Conservation (phyloP, 108 stramenopile genomes). For the Nitzschia palea region DNA sequence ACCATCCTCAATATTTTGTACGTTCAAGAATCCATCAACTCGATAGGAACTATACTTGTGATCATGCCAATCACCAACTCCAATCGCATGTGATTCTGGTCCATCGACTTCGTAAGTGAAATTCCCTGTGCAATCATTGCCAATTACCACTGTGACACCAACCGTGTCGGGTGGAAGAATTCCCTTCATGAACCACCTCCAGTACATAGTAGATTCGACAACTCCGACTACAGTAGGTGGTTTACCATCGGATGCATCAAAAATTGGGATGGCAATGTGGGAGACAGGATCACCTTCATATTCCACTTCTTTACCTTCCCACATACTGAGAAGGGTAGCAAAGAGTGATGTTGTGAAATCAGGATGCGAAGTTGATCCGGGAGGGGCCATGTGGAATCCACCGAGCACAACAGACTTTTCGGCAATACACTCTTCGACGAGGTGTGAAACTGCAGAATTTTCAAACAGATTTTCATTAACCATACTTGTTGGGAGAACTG, state of each 20-base stretch:
- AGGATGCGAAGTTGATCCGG: background rate
- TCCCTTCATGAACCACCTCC: slow-evolving; percentile 32
- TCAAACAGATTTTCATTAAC: slow-evolving; percentile 2
- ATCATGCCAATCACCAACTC: slow-evolving; percentile 59
- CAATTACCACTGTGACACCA: slow-evolving; percentile 54
- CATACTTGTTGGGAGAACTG: slow-evolving; percentile 4
- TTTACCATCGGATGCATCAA: slow-evolving; percentile 9
- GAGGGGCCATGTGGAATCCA: background rate
- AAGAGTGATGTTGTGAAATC: background rate
- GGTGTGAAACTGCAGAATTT: background rate
- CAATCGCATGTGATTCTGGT: slow-evolving; percentile 36
- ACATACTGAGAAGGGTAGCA: background rate
- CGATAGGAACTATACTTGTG: slow-evolving; percentile 25
- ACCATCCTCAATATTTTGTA: background rate
- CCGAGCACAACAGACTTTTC: background rate
- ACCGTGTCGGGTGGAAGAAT: slow-evolving; percentile 47
- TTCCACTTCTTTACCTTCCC: background rate
- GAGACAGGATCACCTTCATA: slow-evolving; percentile 26
- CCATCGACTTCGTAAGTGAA: slow-evolving; percentile 54
- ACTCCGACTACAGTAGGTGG: slow-evolving; percentile 1
- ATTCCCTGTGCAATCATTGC: slow-evolving; percentile 30
- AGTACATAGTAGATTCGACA: slow-evolving; percentile 45
- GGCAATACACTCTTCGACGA: background rate
- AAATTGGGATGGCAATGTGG: slow-evolving; percentile 23
- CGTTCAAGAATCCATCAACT: background rate